Base-by-base conservation (phyloP, 2,329 filamentous ascomycete species). In the Alternaria infectoria region DNA sequence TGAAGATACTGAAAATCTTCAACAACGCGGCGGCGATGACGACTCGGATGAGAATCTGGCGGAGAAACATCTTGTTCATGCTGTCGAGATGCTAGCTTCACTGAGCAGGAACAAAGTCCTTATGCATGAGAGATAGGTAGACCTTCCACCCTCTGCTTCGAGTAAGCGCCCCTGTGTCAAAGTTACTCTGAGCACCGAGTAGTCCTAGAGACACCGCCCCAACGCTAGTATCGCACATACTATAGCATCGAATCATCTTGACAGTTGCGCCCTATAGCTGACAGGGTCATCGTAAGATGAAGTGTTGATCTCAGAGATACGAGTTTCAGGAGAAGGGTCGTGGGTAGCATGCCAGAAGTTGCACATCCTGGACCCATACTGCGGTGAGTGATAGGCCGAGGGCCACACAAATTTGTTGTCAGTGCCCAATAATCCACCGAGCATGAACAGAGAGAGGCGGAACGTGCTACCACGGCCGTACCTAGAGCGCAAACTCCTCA, bases 1-100 rank as follows among this genome's bases (percentile, higher is more conserved):
- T 55, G 45, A 56, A 47, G 47, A 40, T n/a, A 19, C 47, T 54
- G 21, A 61, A 32, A n/a, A 21, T 32, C 25, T 66, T 64, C 15
- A 66, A 43, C n/a, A 66, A 46, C 9, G 25, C 52, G 17, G 47
- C 40, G 32, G 57, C 36, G 4, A 47, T 30, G 15, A 52, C 15
- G 28, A 61, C 12, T 40, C 54, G 25, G 17, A 64, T 15, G 15
- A 61, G 13, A 8, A 61, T 17, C 6, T 57, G 55, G 28, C 43
- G 43, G 25, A 28, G 25, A 3, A 57, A 57, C 43, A 59, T 59
- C 28, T 32, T 51, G 19, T 13, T 13, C 19, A 13, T 36, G 2
- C 17, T 36, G 49, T 36, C 12, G 19, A 23, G 13, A 36, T 51
- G 49, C 49, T 36, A 51, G 49, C 28, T 51, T 23, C 32, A 17